A percentile compares a stretch with the other conserved stretches of the same genome.
phyloP scores from a whole-genome alignment of 352 stramenopile genomes.

The Phytopythium litorale region DNA sequence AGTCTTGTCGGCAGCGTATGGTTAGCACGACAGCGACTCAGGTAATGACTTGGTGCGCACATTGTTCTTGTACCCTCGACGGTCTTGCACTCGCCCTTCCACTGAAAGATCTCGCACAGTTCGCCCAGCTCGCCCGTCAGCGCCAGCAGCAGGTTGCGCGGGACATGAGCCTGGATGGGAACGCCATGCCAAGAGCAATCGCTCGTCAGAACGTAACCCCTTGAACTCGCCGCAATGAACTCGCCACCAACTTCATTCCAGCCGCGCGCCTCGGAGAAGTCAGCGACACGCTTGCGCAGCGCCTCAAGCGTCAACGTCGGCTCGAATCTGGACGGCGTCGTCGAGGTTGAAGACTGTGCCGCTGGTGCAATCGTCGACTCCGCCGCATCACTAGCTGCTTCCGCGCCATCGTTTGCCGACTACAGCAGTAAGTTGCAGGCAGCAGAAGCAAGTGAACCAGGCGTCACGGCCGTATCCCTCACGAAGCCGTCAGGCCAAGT shows the following conservation, averaged over 20 bases:
- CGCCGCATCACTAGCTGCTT: neutral
- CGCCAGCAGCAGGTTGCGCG: constrained; percentile 93
- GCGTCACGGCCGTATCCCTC: neutral
- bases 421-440: neutral
- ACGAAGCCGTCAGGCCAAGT: neutral
- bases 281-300: constrained; percentile 45
- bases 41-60: neutral
- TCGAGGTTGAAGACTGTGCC: neutral
- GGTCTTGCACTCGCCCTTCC: constrained; percentile 83
- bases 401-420: neutral
- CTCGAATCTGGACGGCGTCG: constrained; percentile 31
- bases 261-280: constrained; percentile 57
- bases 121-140: constrained; percentile 95
- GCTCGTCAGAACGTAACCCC: no score
- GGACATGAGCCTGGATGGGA: constrained; percentile 1
- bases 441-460: neutral
- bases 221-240: no score
- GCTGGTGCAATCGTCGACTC: neutral
- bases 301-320: constrained; percentile 57
- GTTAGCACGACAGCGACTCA: neutral
- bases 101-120: constrained; percentile 94
- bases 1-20: neutral
- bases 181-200: neutral
- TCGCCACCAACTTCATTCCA: constrained; percentile 68
- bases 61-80: constrained; percentile 37